phyloP scores from a whole-genome alignment of 2,329 filamentous ascomycete species.

The Ascochyta rabiei region DNA sequence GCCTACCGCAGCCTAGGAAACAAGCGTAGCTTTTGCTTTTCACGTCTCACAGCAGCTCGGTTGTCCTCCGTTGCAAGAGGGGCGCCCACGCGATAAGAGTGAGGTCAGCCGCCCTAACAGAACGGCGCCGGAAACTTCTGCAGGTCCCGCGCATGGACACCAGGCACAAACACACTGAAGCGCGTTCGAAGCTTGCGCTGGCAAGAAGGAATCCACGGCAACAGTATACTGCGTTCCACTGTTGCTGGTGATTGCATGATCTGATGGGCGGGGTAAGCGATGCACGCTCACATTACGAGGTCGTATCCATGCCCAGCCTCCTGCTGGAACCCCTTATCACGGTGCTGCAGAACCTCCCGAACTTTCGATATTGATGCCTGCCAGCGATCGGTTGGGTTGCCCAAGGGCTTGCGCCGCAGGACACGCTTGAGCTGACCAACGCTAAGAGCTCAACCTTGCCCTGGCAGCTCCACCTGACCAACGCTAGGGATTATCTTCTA shows the following conservation, averaged over 20 bases:
- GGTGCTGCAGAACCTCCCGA: slow-evolving; percentile 21
- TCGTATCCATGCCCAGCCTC: slow-evolving; percentile 16
- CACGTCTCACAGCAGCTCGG: slow-evolving; percentile 6
- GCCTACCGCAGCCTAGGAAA: background rate
- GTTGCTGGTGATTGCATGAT: background rate
- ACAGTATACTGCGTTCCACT: background rate
- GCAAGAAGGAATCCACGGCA: background rate
- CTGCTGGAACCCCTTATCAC: slow-evolving; percentile 7
- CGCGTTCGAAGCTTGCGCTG: background rate
- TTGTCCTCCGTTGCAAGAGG: background rate
- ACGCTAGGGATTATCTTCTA: no score
- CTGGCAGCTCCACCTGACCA: no score
- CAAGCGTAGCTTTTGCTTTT: slow-evolving; percentile 7
- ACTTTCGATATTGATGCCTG: slow-evolving; percentile 39
- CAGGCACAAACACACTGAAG: slow-evolving; percentile 9
- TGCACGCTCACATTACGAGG: slow-evolving; percentile 18
- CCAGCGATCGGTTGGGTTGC: slow-evolving; percentile 22
- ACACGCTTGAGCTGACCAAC: no score
- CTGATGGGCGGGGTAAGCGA: background rate
- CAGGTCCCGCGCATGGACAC: slow-evolving; percentile 33
- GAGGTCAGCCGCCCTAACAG: slow-evolving; percentile 15
- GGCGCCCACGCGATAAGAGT: slow-evolving; percentile 7
- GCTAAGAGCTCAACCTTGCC: no score
- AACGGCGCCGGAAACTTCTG: slow-evolving; percentile 30
- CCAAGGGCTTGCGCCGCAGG: slow-evolving; percentile 5